Base-by-base conservation (phyloP, 257 asterid genomes). In the Fraxinus excelsior region DNA sequence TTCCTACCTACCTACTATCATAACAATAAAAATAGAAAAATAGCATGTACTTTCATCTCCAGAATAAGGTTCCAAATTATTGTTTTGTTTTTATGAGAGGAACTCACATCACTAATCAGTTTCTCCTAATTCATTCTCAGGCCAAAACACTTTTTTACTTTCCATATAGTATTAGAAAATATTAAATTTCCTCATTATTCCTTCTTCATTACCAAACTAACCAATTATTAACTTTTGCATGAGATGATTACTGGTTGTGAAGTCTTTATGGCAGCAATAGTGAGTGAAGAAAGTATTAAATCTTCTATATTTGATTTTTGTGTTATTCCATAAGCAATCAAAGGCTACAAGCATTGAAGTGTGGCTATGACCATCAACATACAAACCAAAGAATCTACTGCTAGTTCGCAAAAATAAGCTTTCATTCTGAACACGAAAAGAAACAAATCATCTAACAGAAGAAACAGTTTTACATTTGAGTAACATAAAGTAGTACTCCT, bases 121-220 rank as follows among this genome's bases (percentile, higher is more conserved):
- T 70, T 64, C 6, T 25, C 74, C 67, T 8, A 42, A 31, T 44
- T 72, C 69, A 78, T 44, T 72, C 13, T 13, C 29, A 9, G 60
- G 46, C 23, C 26, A 46, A 53, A 67, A 19, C 19, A 53, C 38
- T 7, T n/a, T 10, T 56, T 11, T 32, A 37, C 38, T 56, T 67
- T 21, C 44, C 77, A 58, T 74, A 51, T 51, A 18, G 21, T 3
- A 13, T 56, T n/a, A 56, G 26, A 60, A 60, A 60, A 9, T 60
- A 60, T 60, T 60, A 23, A 60, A 23, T 34, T 38, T 35, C 53
- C 49, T 23, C 64, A 19, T 19, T 6, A 16, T 18, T 18, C 26
- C 64, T 19, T 51, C 62, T 51, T n/a, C 64, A n/a, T 53, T 53
- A 53, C 26, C 64, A 53, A 53, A 53, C 25, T n/a, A 53, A 53